These are phyloP conservation scores for Candolleomyces aberdarensis DNA, from an alignment of 768 basidiomycete species.

Conservation along the genomic window DNA sequence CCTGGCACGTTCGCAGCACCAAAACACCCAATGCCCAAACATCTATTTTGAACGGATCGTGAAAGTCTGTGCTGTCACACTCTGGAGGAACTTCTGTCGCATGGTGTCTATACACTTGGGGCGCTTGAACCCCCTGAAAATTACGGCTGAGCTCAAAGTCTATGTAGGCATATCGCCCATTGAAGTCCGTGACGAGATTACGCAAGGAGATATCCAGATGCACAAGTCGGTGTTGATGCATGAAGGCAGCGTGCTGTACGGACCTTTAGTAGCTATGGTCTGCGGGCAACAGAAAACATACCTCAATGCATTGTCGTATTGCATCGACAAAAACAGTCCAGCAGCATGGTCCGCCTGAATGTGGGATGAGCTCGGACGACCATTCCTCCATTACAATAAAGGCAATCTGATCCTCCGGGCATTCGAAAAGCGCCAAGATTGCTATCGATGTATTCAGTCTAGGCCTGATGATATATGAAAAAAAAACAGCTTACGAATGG, in stretches of 20 bases:
- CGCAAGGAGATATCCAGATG: conserved; percentile 72
- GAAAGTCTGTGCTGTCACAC: conserved; percentile 45
- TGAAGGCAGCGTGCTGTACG: conserved; percentile 60
- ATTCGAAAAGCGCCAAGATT: conserved; percentile 59
- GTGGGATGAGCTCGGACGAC: conserved; percentile 59
- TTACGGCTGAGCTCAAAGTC: conserved; percentile 68
- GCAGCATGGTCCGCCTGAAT: conserved; percentile 43
- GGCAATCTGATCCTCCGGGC: conserved; percentile 46
- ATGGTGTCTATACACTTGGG: conserved; percentile 41
- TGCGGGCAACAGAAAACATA: conserved; percentile 17
- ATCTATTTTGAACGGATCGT: conserved; percentile 69
- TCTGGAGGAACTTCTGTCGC: conserved; percentile 74
- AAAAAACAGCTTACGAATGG: conserved; percentile 57
- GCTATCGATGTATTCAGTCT: conserved; percentile 36
- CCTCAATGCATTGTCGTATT: conserved; percentile 69
- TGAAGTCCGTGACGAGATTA: conserved; percentile 66
- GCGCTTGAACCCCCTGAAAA: conserved; percentile 37
- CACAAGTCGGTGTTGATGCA: conserved; percentile 63
- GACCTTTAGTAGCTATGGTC: background rate
- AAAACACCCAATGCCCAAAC: conserved; percentile 70
- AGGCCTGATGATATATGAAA: background rate
- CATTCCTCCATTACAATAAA: conserved; percentile 84
- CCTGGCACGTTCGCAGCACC: conserved; percentile 64
- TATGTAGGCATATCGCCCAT: conserved; percentile 66
- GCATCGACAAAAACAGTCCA: conserved; percentile 51